Evolutionary conservation across 345 rosid genomes (phyloP), one percentile per base, ranked within the genome.

Genomic region (Eucalyptus virginea): DNA sequence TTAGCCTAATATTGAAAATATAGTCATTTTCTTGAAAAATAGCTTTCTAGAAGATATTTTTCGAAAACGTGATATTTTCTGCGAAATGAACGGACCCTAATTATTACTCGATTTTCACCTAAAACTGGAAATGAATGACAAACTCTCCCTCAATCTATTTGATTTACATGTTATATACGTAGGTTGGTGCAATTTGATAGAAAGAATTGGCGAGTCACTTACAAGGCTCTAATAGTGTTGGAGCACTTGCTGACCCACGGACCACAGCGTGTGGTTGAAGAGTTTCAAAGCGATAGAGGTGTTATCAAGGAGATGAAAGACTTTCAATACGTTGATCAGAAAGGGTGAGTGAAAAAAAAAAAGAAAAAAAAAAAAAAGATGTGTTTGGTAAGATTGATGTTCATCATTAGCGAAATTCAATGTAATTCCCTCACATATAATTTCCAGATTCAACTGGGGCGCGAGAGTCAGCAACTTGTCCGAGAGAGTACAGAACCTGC

Each of bases 181-280:
- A 96, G 99, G 93, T 88, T 96, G 67, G 60, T 87, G 40, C 93
- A 90, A 86, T 96, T 96, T 89, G 95, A 95, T 67, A 86, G 90
- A 86, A 94, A 91, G 88, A 94, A 90, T 50, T 97, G 99, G 99
- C 91, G 96, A 12, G 90, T 87, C 72, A 90, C 94, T 21, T 95
- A 95, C 93, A 96, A 95, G 91, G 91, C 97, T n/a, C 89, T 95
- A 52, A 90, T 94, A 80, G 87, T 96, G 67, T 86, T 96, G 89
- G 96, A 97, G 89, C 96, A 96, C 91, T 90, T 96, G 80, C 89
- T 97, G 52, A 88, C 95, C 14, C 96, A 96, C 88, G 99, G 96
- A 90, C 99, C 99, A 47, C 90, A 93, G 47, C 94, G 99, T 87
- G 91, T 93, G 72, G 93, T 94, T 48, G 96, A 91, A 5, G 99